These are phyloP conservation scores for Boletus vinaceobasis DNA, from an alignment of 768 basidiomycete species.

Conservation along the genomic window DNA sequence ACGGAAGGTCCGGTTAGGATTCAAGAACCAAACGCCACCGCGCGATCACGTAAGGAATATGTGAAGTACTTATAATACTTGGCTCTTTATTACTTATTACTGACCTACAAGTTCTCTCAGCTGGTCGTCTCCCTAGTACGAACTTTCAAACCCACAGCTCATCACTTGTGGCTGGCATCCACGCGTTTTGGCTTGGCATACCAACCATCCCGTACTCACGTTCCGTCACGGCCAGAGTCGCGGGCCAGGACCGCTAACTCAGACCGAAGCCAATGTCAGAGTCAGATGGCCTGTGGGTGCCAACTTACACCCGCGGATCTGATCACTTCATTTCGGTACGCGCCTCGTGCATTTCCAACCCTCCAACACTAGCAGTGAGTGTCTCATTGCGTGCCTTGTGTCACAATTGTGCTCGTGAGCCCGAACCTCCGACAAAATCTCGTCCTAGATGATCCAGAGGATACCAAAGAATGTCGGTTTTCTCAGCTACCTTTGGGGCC, in stretches of 20 bases:
- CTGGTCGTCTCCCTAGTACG: slow-evolving; percentile 1
- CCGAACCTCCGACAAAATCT: neutral
- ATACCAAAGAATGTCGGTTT: neutral
- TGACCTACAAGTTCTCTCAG: slow-evolving; percentile 8
- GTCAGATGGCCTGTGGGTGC: slow-evolving; percentile 13
- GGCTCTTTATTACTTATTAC: slow-evolving; percentile 10
- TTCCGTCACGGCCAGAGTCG: slow-evolving; percentile 3
- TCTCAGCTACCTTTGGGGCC: neutral
- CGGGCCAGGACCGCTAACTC: slow-evolving; percentile 14
- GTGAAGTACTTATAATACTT: neutral
- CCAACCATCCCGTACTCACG: neutral
- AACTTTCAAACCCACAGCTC: neutral
- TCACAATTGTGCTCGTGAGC: neutral
- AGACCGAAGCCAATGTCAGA: slow-evolving; percentile 16
- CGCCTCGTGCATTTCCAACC: slow-evolving; percentile 24
- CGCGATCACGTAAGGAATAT: slow-evolving; percentile 25
- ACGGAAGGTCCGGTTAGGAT: neutral
- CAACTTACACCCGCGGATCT: slow-evolving; percentile 34
- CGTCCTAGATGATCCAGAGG: neutral
- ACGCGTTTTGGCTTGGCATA: neutral
- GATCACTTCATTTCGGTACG: slow-evolving; percentile 18
- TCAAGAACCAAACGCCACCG: slow-evolving; percentile 20
- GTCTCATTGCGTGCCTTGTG: slow-evolving; percentile 4
- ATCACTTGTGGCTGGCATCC: neutral
- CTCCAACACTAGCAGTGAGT: slow-evolving; percentile 3